Conservation (phyloP, 306 rosid genomes). For the Lathyrus tuberosus region DNA sequence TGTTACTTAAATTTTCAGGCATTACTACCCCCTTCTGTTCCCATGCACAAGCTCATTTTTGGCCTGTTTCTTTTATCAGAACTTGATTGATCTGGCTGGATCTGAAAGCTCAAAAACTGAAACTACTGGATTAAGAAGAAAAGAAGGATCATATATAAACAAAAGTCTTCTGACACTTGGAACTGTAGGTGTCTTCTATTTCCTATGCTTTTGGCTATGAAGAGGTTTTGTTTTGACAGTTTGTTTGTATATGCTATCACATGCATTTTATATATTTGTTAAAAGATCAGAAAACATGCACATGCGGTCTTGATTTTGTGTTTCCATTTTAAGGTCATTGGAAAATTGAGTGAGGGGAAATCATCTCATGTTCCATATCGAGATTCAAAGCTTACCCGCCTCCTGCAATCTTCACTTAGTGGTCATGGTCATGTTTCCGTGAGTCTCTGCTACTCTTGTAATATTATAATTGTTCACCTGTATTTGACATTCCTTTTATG, state of each 20-base stretch:
- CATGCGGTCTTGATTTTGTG: slow-evolving; percentile 41
- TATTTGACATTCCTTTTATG: slow-evolving; percentile 26
- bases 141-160: slow-evolving; percentile 99
- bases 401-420: slow-evolving; percentile 89
- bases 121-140: slow-evolving; percentile 94
- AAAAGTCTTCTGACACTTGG: slow-evolving; percentile 99
- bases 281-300: slow-evolving; percentile 10
- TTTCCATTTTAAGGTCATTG: slow-evolving; percentile 84
- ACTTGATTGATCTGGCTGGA: slow-evolving; percentile 98
- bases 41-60: slow-evolving; percentile 21
- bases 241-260: not conserved
- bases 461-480: slow-evolving; percentile 22
- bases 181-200: slow-evolving; percentile 67
- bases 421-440: slow-evolving; percentile 99
- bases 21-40: not conserved
- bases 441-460: slow-evolving; percentile 52
- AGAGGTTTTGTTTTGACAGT: slow-evolving; percentile 35
- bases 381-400: slow-evolving; percentile 99
- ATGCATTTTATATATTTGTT: slow-evolving; percentile 26
- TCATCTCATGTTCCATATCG: slow-evolving; percentile 98
- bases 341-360: slow-evolving; percentile 97
- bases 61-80: slow-evolving; percentile 50
- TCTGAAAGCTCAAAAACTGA: slow-evolving; percentile 99
- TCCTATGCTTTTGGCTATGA: slow-evolving; percentile 23
- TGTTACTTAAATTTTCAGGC: slow-evolving; percentile 28